These are phyloP conservation scores for Candida vaughaniae DNA, from an alignment of 805 yeast species.

Conservation along the genomic window DNA sequence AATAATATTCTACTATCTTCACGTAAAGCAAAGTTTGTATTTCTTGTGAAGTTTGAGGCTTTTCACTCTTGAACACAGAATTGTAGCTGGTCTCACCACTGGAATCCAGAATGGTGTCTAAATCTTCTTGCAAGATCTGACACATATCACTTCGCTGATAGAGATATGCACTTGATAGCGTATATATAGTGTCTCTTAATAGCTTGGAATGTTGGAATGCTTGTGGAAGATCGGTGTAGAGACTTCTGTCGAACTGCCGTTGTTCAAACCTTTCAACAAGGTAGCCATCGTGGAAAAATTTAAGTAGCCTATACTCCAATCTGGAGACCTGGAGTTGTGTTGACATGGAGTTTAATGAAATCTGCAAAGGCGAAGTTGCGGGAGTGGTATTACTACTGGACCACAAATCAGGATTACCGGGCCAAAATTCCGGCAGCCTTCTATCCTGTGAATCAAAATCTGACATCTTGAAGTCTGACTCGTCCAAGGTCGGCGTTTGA, in stretches of 20 bases:
- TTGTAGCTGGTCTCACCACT: too few relatives aligned
- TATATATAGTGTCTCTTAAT: conserved; percentile 2
- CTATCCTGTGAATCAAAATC: too few relatives aligned
- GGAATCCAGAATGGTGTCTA: too few relatives aligned
- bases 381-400: not conserved
- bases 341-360: conserved; percentile 5
- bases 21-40: conserved; percentile 10
- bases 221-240: conserved; percentile 6
- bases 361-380: not conserved
- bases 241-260: conserved; percentile 1
- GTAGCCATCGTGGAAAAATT: conserved; percentile 9
- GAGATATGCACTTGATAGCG: not conserved
- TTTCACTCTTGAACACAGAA: not conserved
- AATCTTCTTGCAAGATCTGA: not conserved
- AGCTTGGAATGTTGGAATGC: conserved; percentile 5
- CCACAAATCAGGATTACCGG: too few relatives aligned
- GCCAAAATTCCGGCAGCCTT: not conserved
- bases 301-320: conserved; percentile 11
- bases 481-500: too few relatives aligned
- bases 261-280: conserved; percentile 3
- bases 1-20: conserved; percentile 24
- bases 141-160: not conserved
- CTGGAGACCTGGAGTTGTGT: conserved; percentile 1
- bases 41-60: not conserved
- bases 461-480: too few relatives aligned